These are phyloP conservation scores for Aureobasidium sp. DNA, from an alignment of 2,329 filamentous ascomycete species.

Conservation along the genomic window DNA sequence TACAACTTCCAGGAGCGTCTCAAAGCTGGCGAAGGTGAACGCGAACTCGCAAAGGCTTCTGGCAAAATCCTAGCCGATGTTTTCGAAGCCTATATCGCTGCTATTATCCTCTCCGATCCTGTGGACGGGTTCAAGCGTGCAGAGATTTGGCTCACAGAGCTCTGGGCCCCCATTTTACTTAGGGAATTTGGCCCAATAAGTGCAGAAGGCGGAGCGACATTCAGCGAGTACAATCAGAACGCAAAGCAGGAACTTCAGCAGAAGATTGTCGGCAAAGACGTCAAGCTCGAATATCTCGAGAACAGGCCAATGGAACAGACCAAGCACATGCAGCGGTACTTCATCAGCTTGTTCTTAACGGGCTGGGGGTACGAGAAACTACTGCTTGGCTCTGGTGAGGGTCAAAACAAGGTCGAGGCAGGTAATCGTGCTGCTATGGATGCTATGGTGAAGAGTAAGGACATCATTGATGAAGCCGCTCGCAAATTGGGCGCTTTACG, in stretches of 20 bases:
- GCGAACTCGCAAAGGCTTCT: constrained; percentile 45
- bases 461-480: constrained; percentile 22
- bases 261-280: constrained; percentile 2
- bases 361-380: constrained; percentile 62
- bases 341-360: constrained; percentile 57
- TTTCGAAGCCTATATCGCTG: constrained; percentile 86
- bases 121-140: constrained; percentile 54
- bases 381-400: constrained; percentile 57
- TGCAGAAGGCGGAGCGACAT: background rate
- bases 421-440: constrained; percentile 58
- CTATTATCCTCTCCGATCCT: constrained; percentile 62
- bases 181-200: constrained; percentile 17
- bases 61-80: constrained; percentile 77
- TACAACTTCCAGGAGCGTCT: constrained; percentile 66
- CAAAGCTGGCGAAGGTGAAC: constrained; percentile 39
- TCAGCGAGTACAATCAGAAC: constrained; percentile 13
- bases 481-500: background rate
- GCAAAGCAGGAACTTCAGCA: constrained; percentile 16
- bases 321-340: constrained; percentile 48
- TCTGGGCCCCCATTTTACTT: constrained; percentile 64
- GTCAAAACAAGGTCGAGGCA: constrained; percentile 62
- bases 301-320: constrained; percentile 24
- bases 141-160: constrained; percentile 62
- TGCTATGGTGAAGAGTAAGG: constrained; percentile 47
- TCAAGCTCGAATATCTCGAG: constrained; percentile 13